Conservation (phyloP, 257 asterid species). For the Solanum etuberosum region DNA sequence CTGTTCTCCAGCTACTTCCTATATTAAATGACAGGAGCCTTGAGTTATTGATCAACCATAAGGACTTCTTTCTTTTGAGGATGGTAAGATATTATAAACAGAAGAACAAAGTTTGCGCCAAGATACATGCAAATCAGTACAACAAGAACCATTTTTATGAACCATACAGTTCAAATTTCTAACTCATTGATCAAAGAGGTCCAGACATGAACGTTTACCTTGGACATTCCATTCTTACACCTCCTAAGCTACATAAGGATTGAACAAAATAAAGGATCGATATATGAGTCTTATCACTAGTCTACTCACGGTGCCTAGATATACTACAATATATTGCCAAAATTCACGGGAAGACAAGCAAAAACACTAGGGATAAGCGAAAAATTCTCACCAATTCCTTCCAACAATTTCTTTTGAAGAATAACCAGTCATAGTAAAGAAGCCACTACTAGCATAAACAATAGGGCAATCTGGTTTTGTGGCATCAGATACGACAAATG, state of each 20-base stretch:
- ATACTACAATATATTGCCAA: neutral
- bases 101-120: neutral
- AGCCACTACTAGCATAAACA: constrained; percentile 90
- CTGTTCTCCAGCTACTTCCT: neutral
- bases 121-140: neutral
- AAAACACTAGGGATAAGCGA: neutral
- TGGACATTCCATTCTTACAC: neutral
- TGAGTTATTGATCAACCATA: neutral
- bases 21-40: neutral
- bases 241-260: neutral
- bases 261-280: neutral
- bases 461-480: constrained; percentile 92
- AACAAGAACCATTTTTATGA: neutral
- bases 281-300: neutral
- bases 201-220: neutral
- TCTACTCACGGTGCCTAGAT: neutral
- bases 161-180: neutral
- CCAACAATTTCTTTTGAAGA: constrained; percentile 78
- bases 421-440: constrained; percentile 86
- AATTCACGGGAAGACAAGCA: neutral
- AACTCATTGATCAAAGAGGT: neutral
- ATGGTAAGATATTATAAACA: neutral
- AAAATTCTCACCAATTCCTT: constrained; percentile 62
- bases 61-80: neutral
- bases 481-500: constrained; percentile 97